Conservation (phyloP, 2,329 filamentous ascomycete species). For the Ceratocystis eucalypticola region DNA sequence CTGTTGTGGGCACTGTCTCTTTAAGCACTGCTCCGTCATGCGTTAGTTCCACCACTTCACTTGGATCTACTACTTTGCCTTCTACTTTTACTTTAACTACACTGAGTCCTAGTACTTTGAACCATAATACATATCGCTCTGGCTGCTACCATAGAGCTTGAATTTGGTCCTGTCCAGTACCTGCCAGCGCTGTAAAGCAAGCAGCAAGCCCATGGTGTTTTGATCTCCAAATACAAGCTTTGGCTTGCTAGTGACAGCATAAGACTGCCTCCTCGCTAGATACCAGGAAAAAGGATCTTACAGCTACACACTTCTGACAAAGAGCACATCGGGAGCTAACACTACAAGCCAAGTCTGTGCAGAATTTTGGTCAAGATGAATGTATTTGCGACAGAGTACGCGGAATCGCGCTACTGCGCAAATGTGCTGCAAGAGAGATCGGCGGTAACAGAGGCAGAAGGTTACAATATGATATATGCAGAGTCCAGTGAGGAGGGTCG, state of each 20-base stretch:
- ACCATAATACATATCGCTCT: too few relatives aligned
- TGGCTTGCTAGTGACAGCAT: constrained; percentile 26
- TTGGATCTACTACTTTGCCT: too few relatives aligned
- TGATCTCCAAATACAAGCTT: constrained; percentile 23
- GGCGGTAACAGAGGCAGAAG: constrained; percentile 23
- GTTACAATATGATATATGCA: constrained; percentile 32
- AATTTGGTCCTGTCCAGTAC: constrained; percentile 18
- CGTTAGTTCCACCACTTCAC: too few relatives aligned
- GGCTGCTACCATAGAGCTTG: too few relatives aligned
- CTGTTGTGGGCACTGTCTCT: too few relatives aligned
- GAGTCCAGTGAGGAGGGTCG: constrained; percentile 30
- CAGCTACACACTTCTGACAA: constrained; percentile 26
- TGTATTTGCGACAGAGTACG: constrained; percentile 29
- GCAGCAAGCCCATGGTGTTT: constrained; percentile 27
- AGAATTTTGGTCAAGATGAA: constrained; percentile 25
- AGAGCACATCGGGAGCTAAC: constrained; percentile 22
- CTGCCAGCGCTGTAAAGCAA: constrained; percentile 27
- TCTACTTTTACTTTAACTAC: too few relatives aligned
- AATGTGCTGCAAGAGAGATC: constrained; percentile 25
- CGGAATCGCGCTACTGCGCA: constrained; percentile 30
- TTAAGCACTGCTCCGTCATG: too few relatives aligned
- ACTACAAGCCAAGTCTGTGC: constrained; percentile 28
- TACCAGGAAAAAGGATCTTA: constrained; percentile 29
- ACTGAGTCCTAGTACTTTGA: too few relatives aligned
- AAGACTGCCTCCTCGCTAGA: constrained; percentile 26